Evolutionary conservation across 1,139 yeast species (phyloP).

Genomic region (Candida freyschussii): DNA sequence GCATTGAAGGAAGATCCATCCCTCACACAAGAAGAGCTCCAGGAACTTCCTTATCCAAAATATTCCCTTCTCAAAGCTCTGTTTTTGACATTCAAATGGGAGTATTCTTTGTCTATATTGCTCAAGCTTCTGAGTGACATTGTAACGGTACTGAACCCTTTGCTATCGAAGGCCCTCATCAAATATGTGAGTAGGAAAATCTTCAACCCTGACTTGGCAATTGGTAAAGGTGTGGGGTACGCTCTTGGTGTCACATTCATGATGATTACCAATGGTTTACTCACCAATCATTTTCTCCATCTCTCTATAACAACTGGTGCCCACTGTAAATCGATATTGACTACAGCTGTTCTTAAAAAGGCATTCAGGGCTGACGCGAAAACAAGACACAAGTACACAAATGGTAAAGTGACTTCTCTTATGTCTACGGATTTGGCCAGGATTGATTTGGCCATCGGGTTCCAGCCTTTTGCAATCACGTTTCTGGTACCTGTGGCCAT

Average conservation of each 20-base stretch:
- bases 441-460: conserved; percentile 69
- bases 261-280: conserved; percentile 44
- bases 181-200: conserved; percentile 40
- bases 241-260: conserved; percentile 50
- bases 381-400: conserved; percentile 55
- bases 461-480: conserved; percentile 60
- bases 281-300: conserved; percentile 60
- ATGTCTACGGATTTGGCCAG: conserved; percentile 78
- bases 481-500: conserved; percentile 59
- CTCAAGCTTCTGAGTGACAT: conserved; percentile 45
- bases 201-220: conserved; percentile 23
- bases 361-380: conserved; percentile 57
- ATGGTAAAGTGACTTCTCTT: conserved; percentile 67
- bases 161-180: conserved; percentile 51
- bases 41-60: conserved; percentile 36
- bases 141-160: conserved; percentile 47
- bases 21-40: conserved; percentile 28
- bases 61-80: conserved; percentile 41
- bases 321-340: conserved; percentile 59
- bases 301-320: conserved; percentile 62
- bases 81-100: conserved; percentile 51
- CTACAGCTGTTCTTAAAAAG: conserved; percentile 63
- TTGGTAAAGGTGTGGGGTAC: conserved; percentile 55
- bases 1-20: conserved; percentile 27
- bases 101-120: conserved; percentile 41